Conservation (phyloP, 768 basidiomycete species). For the Leccinum uliginosum region DNA sequence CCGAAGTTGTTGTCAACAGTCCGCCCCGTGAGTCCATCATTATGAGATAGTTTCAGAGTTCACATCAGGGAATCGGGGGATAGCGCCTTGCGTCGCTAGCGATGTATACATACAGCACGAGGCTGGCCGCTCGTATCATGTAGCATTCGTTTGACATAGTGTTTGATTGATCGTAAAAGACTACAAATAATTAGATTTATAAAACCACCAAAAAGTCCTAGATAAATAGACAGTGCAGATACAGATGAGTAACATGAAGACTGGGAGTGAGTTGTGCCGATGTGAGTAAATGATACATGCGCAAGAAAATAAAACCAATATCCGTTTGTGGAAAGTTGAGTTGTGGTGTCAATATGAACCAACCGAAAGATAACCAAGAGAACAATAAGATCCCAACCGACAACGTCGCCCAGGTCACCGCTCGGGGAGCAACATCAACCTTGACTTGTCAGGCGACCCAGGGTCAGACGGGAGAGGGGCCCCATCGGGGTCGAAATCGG, state of each 20-base stretch:
- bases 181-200: neutral
- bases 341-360: constrained; percentile 14
- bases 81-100: too few relatives aligned
- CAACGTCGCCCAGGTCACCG: constrained; percentile 28
- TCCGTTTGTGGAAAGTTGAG: constrained; percentile 6
- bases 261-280: constrained; percentile 3
- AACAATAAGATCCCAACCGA: neutral
- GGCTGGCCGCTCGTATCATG: too few relatives aligned
- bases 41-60: too few relatives aligned
- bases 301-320: constrained; percentile 13
- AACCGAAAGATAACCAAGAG: constrained; percentile 2
- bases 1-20: too few relatives aligned
- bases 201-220: constrained; percentile 2
- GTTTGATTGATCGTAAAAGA: neutral
- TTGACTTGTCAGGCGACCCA: constrained; percentile 41
- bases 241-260: constrained; percentile 11
- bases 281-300: constrained; percentile 16
- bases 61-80: too few relatives aligned
- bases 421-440: constrained; percentile 40
- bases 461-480: constrained; percentile 35
- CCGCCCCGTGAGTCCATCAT: too few relatives aligned
- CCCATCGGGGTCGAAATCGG: constrained; percentile 42
- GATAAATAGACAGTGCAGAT: constrained; percentile 13
- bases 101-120: neutral
- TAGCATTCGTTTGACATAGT: neutral